These are phyloP conservation scores for Blastomyces percursus DNA, from an alignment of 2,329 filamentous ascomycete species.

Conservation along the genomic window DNA sequence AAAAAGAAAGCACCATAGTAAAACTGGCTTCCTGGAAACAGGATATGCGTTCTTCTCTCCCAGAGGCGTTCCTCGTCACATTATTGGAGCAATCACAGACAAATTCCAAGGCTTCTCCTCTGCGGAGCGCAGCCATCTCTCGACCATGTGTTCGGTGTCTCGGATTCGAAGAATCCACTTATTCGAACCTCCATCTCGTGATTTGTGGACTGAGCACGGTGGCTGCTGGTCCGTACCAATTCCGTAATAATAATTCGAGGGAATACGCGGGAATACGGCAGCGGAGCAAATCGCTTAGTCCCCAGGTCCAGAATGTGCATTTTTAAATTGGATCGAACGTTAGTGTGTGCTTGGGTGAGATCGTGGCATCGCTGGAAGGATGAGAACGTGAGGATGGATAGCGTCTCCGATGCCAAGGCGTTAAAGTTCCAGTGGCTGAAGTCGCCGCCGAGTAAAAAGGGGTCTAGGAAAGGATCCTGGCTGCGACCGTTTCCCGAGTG, in stretches of 20 bases:
- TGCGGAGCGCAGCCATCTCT: not conserved
- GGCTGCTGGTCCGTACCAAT: not conserved
- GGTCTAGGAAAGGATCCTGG: not conserved
- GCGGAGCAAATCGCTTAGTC: not conserved
- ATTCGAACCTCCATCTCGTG: not conserved
- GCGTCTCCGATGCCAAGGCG: not conserved
- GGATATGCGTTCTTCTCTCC: not conserved
- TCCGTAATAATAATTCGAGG: not conserved
- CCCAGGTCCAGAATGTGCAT: not conserved
- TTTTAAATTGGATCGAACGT: not conserved
- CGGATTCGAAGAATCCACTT: not conserved
- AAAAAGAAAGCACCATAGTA: not conserved
- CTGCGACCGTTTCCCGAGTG: too few species aligned
- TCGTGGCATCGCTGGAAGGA: not conserved
- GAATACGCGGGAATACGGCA: not conserved
- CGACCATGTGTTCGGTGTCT: not conserved
- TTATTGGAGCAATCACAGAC: not conserved
- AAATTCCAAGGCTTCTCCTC: not conserved
- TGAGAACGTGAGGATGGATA: not conserved
- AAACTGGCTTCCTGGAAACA: not conserved
- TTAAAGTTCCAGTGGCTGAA: not conserved
- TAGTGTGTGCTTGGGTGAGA: not conserved
- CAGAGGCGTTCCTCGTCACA: not conserved
- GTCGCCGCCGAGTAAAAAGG: not conserved
- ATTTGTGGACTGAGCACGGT: not conserved